Evolutionary conservation across 2,329 filamentous ascomycete species (phyloP).

Genomic region (Monilinia fructicola): DNA sequence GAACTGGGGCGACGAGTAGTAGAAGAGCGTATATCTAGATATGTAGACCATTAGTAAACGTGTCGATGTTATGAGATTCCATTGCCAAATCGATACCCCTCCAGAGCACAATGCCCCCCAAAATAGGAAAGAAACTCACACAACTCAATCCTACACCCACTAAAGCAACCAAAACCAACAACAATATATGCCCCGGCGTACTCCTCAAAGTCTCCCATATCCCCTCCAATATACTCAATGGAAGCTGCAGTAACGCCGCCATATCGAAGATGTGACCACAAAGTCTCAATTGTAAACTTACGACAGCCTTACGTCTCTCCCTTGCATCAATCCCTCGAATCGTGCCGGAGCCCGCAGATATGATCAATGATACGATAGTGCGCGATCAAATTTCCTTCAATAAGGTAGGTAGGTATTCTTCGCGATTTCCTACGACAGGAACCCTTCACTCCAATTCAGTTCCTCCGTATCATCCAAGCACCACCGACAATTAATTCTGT

Average conservation of each 20-base stretch:
- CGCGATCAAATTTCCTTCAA: too few relatives aligned
- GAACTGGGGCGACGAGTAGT: constrained; percentile 74
- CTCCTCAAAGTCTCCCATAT: constrained; percentile 9
- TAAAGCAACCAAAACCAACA: constrained; percentile 7
- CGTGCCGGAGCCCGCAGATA: neutral
- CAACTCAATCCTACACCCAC: constrained; percentile 2
- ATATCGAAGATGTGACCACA: neutral
- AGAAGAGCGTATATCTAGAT: constrained; percentile 66
- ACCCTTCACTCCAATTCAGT: too few relatives aligned
- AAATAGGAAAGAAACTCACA: neutral
- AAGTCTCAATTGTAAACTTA: neutral
- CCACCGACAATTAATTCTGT: too few relatives aligned
- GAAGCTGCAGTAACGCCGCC: constrained; percentile 13
- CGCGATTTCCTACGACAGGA: too few relatives aligned
- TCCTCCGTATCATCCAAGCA: too few relatives aligned
- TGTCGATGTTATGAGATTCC: neutral
- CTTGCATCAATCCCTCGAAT: neutral
- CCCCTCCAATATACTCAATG: neutral
- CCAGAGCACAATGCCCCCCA: constrained; percentile 16
- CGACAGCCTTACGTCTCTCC: neutral
- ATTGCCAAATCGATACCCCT: neutral
- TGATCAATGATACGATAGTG: neutral
- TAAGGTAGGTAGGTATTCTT: too few relatives aligned
- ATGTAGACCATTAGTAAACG: neutral
- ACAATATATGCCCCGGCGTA: constrained; percentile 6